phyloP scores from a whole-genome alignment of 164 flowering plant species.

The Umbilicus rupestris region DNA sequence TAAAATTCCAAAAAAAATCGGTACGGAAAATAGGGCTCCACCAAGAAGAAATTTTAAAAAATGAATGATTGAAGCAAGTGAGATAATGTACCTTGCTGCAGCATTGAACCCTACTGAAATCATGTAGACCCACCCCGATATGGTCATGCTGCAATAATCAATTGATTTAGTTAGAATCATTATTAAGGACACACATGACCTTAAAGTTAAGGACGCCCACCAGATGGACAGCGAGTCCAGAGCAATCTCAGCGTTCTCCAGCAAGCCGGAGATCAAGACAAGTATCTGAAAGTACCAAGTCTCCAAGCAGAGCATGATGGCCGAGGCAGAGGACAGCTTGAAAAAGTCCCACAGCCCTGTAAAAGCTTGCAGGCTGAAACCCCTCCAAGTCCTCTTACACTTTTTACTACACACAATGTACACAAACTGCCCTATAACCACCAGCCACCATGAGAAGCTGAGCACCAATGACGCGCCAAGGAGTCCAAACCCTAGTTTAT shows the following conservation, averaged over 20 bases:
- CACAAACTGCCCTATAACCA: conserved; percentile 37
- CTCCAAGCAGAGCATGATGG: conserved; percentile 66
- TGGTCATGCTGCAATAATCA: conserved; percentile 39
- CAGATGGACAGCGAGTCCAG: conserved; percentile 56
- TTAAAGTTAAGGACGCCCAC: conserved; percentile 16
- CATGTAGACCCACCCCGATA: conserved; percentile 37
- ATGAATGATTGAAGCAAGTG: conserved; percentile 15
- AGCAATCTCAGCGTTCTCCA: conserved; percentile 43
- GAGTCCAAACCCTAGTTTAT: conserved; percentile 30
- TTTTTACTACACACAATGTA: conserved; percentile 29
- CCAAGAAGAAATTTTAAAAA: neutral
- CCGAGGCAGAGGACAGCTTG: conserved; percentile 51
- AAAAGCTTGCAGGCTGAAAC: conserved; percentile 35
- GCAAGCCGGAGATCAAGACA: conserved; percentile 53
- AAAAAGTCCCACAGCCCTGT: conserved; percentile 42
- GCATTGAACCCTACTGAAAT: conserved; percentile 67
- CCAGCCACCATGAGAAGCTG: conserved; percentile 54
- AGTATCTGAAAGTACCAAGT: conserved; percentile 60
- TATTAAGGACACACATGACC: conserved; percentile 23
- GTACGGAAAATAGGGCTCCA: too few relatives aligned
- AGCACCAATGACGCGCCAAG: conserved; percentile 39
- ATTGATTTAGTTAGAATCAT: conserved; percentile 17
- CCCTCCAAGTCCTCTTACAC: conserved; percentile 40
- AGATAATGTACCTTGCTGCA: conserved; percentile 51
- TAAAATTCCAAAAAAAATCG: too few relatives aligned